These are phyloP conservation scores for Paraconiothyrium sp. DNA, from an alignment of 2,329 filamentous ascomycete species.

Conservation along the genomic window DNA sequence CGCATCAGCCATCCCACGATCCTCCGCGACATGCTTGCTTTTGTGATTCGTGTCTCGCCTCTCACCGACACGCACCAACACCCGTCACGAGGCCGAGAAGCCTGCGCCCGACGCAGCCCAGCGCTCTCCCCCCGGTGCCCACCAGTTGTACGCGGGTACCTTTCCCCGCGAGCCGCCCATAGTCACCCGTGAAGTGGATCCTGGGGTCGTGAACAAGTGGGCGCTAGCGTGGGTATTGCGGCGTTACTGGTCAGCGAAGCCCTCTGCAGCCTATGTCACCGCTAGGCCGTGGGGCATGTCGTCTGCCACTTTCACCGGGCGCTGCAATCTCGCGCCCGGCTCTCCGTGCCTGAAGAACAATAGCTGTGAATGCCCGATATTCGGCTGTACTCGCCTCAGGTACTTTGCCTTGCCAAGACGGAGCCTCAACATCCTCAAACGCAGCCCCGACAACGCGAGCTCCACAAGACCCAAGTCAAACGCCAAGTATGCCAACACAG, in stretches of 20 bases:
- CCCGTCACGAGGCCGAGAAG: conserved; percentile 13
- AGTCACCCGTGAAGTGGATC: conserved; percentile 6
- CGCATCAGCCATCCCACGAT: conserved; percentile 16
- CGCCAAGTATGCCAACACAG: conserved; percentile 25
- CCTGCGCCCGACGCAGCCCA: conserved; percentile 4
- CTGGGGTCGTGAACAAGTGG: neutral
- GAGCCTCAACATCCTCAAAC: conserved; percentile 26
- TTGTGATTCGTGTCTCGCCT: conserved; percentile 16
- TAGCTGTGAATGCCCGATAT: neutral
- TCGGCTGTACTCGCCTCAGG: conserved; percentile 20
- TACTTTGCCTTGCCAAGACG: conserved; percentile 11
- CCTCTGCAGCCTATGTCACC: conserved; percentile 8
- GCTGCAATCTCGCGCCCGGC: conserved; percentile 15
- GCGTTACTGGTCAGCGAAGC: conserved; percentile 4
- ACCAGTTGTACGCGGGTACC: conserved; percentile 3
- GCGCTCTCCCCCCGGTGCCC: neutral
- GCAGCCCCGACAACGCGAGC: conserved; percentile 21
- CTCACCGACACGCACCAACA: conserved; percentile 7
- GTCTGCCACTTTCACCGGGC: neutral
- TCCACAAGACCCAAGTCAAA: conserved; percentile 21
- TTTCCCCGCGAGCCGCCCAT: conserved; percentile 7
- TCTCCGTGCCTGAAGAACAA: conserved; percentile 11
- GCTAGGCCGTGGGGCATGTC: conserved; percentile 3
- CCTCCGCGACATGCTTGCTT: conserved; percentile 21
- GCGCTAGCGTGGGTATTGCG: conserved; percentile 4